phyloP scores from a whole-genome alignment of 2,329 filamentous ascomycete species.

The Tolypocladium guangdongense region DNA sequence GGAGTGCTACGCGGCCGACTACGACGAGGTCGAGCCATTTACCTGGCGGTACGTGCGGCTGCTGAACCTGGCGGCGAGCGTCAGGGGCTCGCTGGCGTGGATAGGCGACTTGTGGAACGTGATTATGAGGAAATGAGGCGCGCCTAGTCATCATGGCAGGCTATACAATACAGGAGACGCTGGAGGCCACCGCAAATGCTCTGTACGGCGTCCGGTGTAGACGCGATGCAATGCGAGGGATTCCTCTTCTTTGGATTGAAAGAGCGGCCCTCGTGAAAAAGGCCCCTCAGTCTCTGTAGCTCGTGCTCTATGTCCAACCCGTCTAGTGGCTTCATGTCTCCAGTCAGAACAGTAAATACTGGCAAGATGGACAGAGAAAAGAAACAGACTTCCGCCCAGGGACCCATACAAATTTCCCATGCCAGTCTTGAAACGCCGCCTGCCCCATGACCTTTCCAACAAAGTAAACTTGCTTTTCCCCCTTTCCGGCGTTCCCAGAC shows the following conservation, averaged over 20 bases:
- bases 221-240: too few species aligned
- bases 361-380: background rate
- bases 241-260: background rate
- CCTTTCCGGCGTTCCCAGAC: background rate
- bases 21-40: slow-evolving; percentile 44
- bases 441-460: background rate
- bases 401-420: background rate
- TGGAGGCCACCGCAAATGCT: too few species aligned
- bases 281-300: background rate
- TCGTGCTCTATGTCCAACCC: background rate
- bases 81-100: slow-evolving; percentile 45
- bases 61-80: slow-evolving; percentile 37
- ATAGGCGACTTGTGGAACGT: slow-evolving; percentile 10
- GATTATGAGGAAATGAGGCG: background rate
- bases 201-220: background rate
- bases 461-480: background rate
- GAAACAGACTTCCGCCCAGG: background rate
- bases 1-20: slow-evolving; percentile 52
- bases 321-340: background rate
- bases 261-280: background rate
- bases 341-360: background rate
- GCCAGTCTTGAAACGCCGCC: background rate
- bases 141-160: background rate
- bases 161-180: too few species aligned
- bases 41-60: slow-evolving; percentile 39